Evolutionary conservation across 83 land plant species (phyloP).

Genomic region (Isoetes engelmannii): DNA sequence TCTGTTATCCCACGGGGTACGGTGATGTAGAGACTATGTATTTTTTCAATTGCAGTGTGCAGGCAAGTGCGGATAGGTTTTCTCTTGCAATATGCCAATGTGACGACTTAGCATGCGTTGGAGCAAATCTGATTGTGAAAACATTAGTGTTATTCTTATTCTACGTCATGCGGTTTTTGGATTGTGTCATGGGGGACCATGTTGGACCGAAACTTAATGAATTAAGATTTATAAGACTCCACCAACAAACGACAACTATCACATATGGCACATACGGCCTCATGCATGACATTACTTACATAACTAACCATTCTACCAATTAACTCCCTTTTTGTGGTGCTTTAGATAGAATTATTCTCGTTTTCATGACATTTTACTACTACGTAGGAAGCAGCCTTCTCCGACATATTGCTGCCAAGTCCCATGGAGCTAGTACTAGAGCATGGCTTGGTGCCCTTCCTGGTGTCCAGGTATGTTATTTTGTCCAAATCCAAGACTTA

Average conservation of each 20-base stretch:
- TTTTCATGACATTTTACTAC: too few relatives aligned
- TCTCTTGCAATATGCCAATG: neutral
- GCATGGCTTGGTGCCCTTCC: conserved; percentile 62
- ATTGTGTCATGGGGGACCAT: neutral
- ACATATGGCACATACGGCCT: neutral
- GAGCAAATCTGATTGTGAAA: too few relatives aligned
- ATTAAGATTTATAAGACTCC: too few relatives aligned
- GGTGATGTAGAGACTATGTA: neutral
- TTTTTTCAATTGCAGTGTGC: neutral
- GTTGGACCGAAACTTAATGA: too few relatives aligned
- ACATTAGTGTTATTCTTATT: neutral
- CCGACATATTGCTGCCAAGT: conserved; percentile 24
- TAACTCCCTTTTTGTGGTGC: neutral
- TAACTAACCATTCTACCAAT: neutral
- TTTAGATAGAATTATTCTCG: neutral
- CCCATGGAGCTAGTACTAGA: conserved; percentile 27
- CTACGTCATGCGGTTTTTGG: neutral
- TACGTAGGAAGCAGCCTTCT: conserved; percentile 38
- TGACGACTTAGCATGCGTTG: too few relatives aligned
- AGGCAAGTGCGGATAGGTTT: neutral
- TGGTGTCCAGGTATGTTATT: conserved; percentile 48
- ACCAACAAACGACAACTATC: too few relatives aligned
- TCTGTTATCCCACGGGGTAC: conserved; percentile 49
- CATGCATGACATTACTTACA: neutral
- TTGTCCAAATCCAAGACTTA: neutral